phyloP scores from a whole-genome alignment of 306 rosid species.

The Trichosanthes truncata region DNA sequence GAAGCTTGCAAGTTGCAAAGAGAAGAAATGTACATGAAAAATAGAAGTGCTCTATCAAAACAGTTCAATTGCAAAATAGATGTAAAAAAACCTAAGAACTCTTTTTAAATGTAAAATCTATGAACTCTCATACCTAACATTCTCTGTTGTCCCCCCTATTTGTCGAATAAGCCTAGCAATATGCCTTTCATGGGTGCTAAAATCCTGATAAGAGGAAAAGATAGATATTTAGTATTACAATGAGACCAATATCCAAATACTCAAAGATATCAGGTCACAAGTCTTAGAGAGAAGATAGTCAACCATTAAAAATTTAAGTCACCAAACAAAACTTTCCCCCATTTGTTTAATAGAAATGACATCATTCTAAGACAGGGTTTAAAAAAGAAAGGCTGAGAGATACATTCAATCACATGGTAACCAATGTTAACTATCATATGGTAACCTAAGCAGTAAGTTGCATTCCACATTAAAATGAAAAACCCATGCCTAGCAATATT shows the following conservation, averaged over 20 bases:
- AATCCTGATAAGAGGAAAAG: conserved; percentile 39
- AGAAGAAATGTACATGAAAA: not conserved
- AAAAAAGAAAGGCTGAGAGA: not conserved
- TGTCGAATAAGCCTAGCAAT: conserved; percentile 53
- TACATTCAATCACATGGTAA: not conserved
- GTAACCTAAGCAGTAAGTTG: not conserved
- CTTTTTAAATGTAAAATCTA: not conserved
- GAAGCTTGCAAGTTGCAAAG: not conserved
- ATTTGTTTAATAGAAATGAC: not conserved
- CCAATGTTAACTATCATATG: not conserved
- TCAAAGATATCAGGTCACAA: not conserved
- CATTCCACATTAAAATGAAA: not conserved
- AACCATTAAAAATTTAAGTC: not conserved
- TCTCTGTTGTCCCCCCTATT: conserved; percentile 57
- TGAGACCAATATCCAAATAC: not conserved
- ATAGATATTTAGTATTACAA: conserved; percentile 6
- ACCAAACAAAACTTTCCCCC: not conserved
- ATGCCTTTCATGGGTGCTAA: conserved; percentile 40
- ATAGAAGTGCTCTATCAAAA: not conserved
- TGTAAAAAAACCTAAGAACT: not conserved
- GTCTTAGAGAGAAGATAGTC: not conserved
- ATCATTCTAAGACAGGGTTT: not conserved
- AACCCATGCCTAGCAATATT: not conserved
- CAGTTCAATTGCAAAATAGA: not conserved
- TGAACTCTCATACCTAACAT: conserved; percentile 39